phyloP scores from a whole-genome alignment of 2,329 filamentous ascomycete genomes.

The Periconia digitata region DNA sequence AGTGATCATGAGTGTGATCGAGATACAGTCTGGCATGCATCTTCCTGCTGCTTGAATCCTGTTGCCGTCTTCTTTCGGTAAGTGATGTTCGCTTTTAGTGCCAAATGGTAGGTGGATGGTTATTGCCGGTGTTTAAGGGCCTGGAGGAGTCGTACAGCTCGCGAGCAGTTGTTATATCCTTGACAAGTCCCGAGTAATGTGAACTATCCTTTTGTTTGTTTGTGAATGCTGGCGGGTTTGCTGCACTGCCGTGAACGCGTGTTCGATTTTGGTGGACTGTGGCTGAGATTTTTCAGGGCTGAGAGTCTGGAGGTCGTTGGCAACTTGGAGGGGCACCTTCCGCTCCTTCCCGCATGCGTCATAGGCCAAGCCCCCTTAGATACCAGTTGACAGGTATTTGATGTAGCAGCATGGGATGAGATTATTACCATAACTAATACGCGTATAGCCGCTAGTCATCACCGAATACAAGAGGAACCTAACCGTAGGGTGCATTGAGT shows the following conservation, averaged over 20 bases:
- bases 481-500: too few species aligned
- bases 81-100: constrained; percentile 18
- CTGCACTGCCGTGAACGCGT: constrained; percentile 37
- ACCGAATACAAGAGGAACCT: too few species aligned
- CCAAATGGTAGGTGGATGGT: constrained; percentile 19
- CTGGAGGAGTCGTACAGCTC: too few species aligned
- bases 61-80: constrained; percentile 7
- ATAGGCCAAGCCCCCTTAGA: constrained; percentile 10
- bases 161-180: too few species aligned
- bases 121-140: constrained; percentile 24
- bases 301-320: constrained; percentile 20
- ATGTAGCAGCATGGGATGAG: too few species aligned
- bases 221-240: neutral
- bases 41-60: too few species aligned
- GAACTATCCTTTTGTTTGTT: constrained; percentile 4
- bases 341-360: constrained; percentile 18
- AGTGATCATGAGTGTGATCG: constrained; percentile 67
- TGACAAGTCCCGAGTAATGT: constrained; percentile 5
- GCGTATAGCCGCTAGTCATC: too few species aligned
- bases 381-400: too few species aligned
- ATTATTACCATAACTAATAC: too few species aligned
- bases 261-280: constrained; percentile 22
- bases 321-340: constrained; percentile 2
- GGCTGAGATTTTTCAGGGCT: constrained; percentile 16
- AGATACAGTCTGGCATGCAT: constrained; percentile 64